Conservation (phyloP, 768 basidiomycete species). For the Boletus reticuloceps region DNA sequence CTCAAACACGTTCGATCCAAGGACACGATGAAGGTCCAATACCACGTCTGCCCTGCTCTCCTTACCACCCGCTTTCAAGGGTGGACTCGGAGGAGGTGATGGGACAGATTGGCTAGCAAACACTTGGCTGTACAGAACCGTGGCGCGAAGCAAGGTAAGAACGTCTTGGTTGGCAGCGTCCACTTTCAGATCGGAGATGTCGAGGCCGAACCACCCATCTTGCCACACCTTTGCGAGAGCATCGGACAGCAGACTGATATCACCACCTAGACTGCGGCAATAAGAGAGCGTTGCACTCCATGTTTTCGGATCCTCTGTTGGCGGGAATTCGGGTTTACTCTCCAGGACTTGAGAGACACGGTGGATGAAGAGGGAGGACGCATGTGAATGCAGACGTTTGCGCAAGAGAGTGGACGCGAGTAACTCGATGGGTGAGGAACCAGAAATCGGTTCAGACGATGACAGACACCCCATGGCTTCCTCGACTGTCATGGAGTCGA, state of each 20-base stretch:
- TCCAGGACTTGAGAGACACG: slow-evolving; percentile 32
- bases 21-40: slow-evolving; percentile 48
- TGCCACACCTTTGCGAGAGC: slow-evolving; percentile 58
- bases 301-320: slow-evolving; percentile 33
- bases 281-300: slow-evolving; percentile 52
- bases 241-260: slow-evolving; percentile 50
- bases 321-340: slow-evolving; percentile 12
- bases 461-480: slow-evolving; percentile 47
- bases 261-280: slow-evolving; percentile 63
- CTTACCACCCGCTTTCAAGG: slow-evolving; percentile 17
- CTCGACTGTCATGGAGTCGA: slow-evolving; percentile 49
- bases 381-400: slow-evolving; percentile 50
- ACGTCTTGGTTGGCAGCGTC: slow-evolving; percentile 44
- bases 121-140: slow-evolving; percentile 59
- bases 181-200: slow-evolving; percentile 31
- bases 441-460: slow-evolving; percentile 6
- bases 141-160: slow-evolving; percentile 52
- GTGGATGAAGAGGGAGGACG: slow-evolving; percentile 54
- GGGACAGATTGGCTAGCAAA: slow-evolving; percentile 48
- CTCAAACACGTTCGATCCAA: slow-evolving; percentile 54
- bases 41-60: slow-evolving; percentile 32
- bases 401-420: slow-evolving; percentile 52
- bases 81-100: slow-evolving; percentile 61
- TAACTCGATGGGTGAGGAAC: slow-evolving; percentile 41
- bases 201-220: slow-evolving; percentile 25